Evolutionary conservation across 148 eudicot species (phyloP), one percentile per base, ranked within the genome.

Genomic region (Vaccinium macrocarpon): DNA sequence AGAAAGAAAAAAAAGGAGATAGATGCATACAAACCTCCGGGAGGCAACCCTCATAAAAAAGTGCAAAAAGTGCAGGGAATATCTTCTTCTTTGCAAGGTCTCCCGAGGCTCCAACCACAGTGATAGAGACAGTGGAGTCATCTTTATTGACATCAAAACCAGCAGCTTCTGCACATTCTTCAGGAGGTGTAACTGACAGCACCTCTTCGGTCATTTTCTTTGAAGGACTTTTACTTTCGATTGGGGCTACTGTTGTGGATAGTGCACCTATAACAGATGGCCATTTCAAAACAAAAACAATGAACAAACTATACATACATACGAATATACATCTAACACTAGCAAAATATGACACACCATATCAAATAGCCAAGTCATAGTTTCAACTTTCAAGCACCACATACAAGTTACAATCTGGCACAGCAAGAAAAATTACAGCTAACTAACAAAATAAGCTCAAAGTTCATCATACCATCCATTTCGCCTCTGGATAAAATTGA

Each of bases 21-120:
- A 55, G 52, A 78, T n/a, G 46, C 35, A 72, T 51, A 55, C 88
- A 82, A 80, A 97, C 99, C 99, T 95, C 87, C 23, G 99, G 99
- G 56, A 97, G 91, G 81, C 95, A 95, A 84, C 84, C 96, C 86
- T 95, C 99, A 78, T 97, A 97, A 81, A 91, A 97, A 85, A 97
- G 97, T 82, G 99, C 98, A 90, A 97, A 97, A 87, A 97, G 99
- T 75, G 99, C 98, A 84, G 98, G 99, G 87, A 95, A 95, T 62
- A 97, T 97, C 93, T 97, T 97, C 90, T 95, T 97, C 93, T 95
- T 97, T 38, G 99, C 99, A 82, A 97, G 96, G 89, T 97, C 99
- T 59, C 97, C 99, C 27, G 99, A 97, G 72, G 99, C 99, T 81
- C 99, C 99, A 84, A 97, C 97, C 75, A 97, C 95, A 50, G 99